Evolutionary conservation across 140 eudicot species (phyloP), one percentile per base, ranked within the genome.

Genomic region (Ambrosia hybrid): DNA sequence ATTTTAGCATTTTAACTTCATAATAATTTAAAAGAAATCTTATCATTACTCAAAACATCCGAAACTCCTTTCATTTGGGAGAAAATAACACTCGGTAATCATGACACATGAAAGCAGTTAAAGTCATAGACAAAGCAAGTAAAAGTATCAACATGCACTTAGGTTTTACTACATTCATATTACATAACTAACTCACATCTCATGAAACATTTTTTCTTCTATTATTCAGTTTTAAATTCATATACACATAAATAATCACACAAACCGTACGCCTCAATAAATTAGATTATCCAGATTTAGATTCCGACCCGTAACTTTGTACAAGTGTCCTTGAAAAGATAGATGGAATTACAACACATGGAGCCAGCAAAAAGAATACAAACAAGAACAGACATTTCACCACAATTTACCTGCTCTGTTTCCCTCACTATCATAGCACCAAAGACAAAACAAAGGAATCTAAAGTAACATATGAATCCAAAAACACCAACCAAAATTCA

Each of bases 361-460:
- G 84, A 65, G 65, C 57, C 57, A 41, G 60, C 65, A 78, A 81
- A 83, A 79, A 67, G 62, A 61, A 26, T 68, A 72, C 73, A 81
- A 75, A 80, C 66, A 58, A 74, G 71, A 77, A 39, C 39, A 67
- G 36, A 57, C 63, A 69, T 67, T 51, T 4, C 26, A 41, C 58
- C 65, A 76, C 57, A 76, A 48, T 17, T 48, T 71, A 75, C 67
- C 73, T 51, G 69, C 57, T 67, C 57, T 64, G 26, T 72, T 76
- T 59, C 68, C 59, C 80, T 69, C 75, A 73, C 79, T 52, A 65
- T 79, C 80, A 81, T 65, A 81, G 81, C 81, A 74, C 58, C 55
- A 30, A 78, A 56, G 86, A 73, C 89, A 88, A 84, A 73, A 56
- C 65, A 80, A 73, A 76, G 30, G 15, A 72, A 82, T 58, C 88